Evolutionary conservation across 495 filamentous ascomycete species (phyloP).

Genomic region (Penicillium alfredii): DNA sequence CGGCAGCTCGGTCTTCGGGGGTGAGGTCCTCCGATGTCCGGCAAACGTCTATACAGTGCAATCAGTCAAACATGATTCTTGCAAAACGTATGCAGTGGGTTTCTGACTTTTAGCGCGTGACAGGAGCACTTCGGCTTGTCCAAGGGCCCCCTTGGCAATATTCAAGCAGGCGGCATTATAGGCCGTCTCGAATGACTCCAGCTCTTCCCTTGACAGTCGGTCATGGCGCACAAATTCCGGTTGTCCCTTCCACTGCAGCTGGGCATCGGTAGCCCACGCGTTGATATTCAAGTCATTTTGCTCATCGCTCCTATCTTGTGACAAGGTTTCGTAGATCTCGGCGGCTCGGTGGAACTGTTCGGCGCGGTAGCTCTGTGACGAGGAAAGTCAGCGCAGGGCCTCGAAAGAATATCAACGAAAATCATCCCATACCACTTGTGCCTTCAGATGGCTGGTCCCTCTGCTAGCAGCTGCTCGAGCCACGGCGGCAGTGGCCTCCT

Average conservation of each 20-base stretch:
- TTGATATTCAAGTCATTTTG: constrained; percentile 88
- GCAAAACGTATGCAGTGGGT: too few species aligned
- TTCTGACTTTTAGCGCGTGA: constrained; percentile 70
- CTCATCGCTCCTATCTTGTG: constrained; percentile 52
- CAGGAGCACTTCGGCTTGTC: constrained; percentile 68
- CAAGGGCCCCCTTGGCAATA: constrained; percentile 73
- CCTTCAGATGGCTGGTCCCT: constrained; percentile 75
- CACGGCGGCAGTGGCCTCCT: constrained; percentile 59
- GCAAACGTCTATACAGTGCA: constrained; percentile 58
- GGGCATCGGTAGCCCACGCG: constrained; percentile 68
- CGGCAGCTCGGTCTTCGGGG: constrained; percentile 75
- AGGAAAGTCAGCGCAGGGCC: constrained; percentile 5
- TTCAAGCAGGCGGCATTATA: constrained; percentile 89
- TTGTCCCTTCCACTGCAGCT: constrained; percentile 75
- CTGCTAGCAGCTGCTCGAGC: constrained; percentile 46
- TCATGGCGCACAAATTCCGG: constrained; percentile 46
- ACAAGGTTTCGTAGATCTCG: constrained; percentile 60
- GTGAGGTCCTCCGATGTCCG: constrained; percentile 74
- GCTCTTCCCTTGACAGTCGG: constrained; percentile 63
- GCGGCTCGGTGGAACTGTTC: constrained; percentile 75
- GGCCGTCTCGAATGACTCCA: constrained; percentile 87
- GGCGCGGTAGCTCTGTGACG: constrained; percentile 62
- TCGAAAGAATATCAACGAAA: not conserved
- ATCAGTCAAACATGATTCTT: constrained; percentile 13
- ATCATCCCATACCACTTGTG: constrained; percentile 64